Conservation (phyloP, 192 early-diverging fungal genomes). For the Dissophora ornata region DNA sequence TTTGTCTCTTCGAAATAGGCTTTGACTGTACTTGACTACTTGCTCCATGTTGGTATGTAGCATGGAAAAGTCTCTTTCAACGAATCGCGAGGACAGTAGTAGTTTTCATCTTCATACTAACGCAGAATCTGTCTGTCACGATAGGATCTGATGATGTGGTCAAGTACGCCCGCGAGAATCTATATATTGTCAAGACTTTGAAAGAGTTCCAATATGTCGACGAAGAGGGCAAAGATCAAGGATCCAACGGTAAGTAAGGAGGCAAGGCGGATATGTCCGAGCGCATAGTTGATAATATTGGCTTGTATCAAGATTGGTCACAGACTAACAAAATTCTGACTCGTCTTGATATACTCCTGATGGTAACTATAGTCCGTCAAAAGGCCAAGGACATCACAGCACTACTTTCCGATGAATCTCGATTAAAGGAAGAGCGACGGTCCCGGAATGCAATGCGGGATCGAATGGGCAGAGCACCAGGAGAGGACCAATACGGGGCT, state of each 20-base stretch:
- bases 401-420: slow-evolving; percentile 81
- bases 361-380: slow-evolving; percentile 77
- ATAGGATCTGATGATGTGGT: slow-evolving; percentile 88
- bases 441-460: slow-evolving; percentile 72
- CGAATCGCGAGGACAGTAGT: no score
- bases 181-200: slow-evolving; percentile 94
- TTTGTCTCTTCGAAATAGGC: slow-evolving; percentile 62
- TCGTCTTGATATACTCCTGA: background rate
- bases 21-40: slow-evolving; percentile 86
- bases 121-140: background rate
- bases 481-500: slow-evolving; percentile 17
- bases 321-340: no score
- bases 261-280: background rate
- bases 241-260: slow-evolving; percentile 76
- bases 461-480: slow-evolving; percentile 64
- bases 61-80: no score
- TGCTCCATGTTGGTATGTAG: slow-evolving; percentile 69
- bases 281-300: no score
- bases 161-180: slow-evolving; percentile 87
- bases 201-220: slow-evolving; percentile 97
- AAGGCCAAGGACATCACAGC: slow-evolving; percentile 91
- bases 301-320: no score
- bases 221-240: slow-evolving; percentile 92
- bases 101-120: no score
- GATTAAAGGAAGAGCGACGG: slow-evolving; percentile 80